Conservation (phyloP, 805 yeast species). For the Cyberlindnera lachancei region DNA sequence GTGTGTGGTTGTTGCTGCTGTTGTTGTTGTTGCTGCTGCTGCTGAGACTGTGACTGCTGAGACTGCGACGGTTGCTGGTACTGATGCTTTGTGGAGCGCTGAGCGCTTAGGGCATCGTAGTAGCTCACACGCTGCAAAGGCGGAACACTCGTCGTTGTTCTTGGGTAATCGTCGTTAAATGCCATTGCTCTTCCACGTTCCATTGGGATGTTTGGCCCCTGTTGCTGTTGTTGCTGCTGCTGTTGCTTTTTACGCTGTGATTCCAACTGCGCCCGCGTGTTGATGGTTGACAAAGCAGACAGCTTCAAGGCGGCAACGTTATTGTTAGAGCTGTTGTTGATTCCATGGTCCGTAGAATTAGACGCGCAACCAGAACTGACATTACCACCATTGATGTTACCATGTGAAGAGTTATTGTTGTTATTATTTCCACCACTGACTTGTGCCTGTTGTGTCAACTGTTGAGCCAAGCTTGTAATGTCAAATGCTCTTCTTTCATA, state of each 20-base stretch:
- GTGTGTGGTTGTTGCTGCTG: constrained; percentile 1
- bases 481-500: constrained; percentile 13
- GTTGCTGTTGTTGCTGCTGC: not conserved
- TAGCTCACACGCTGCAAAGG: constrained; percentile 20
- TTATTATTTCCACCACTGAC: constrained; percentile 16
- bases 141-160: constrained; percentile 17
- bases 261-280: constrained; percentile 40
- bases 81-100: not conserved
- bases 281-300: constrained; percentile 61
- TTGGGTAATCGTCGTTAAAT: constrained; percentile 6
- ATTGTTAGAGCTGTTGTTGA: constrained; percentile 3
- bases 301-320: constrained; percentile 42
- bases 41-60: not conserved
- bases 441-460: constrained; percentile 15
- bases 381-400: too few species aligned
- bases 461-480: constrained; percentile 23
- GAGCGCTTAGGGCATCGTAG: constrained; percentile 11
- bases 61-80: not conserved
- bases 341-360: not conserved
- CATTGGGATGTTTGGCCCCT: constrained; percentile 4
- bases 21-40: constrained; percentile 1
- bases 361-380: too few species aligned
- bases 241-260: constrained; percentile 24
- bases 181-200: constrained; percentile 13
- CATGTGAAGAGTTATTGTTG: too few species aligned